A percentile compares a stretch with the other conserved stretches of the same genome.
Conservation (phyloP, 257 asterid species). For the Cruciata laevipes region DNA sequence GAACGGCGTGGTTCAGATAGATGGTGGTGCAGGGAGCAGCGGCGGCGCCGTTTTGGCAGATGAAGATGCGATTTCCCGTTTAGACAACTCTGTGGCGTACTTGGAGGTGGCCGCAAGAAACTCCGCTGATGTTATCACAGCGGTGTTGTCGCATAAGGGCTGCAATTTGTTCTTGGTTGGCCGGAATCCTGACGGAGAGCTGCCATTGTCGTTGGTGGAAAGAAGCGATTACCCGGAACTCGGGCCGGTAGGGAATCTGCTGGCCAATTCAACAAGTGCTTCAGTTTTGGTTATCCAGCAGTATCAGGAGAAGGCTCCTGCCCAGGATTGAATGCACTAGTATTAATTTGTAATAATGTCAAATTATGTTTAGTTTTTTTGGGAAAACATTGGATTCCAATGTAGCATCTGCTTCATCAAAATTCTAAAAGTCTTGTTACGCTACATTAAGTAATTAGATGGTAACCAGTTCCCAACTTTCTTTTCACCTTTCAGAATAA, state of each 20-base stretch:
- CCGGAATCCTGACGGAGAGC: constrained; percentile 31
- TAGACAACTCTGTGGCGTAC: constrained; percentile 24
- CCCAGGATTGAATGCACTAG: background rate
- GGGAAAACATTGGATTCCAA: background rate
- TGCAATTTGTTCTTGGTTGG: constrained; percentile 45
- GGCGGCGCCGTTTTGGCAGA: constrained; percentile 16
- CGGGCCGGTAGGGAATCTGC: constrained; percentile 36
- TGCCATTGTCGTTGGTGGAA: constrained; percentile 19
- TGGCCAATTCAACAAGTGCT: constrained; percentile 33
- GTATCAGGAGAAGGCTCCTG: constrained; percentile 10
- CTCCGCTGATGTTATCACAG: constrained; percentile 15
- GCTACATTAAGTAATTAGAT: background rate
- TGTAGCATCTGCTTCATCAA: background rate
- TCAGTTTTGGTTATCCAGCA: constrained; percentile 49
- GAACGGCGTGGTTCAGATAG: constrained; percentile 11
- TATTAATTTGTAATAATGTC: too few relatives aligned
- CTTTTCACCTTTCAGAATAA: background rate
- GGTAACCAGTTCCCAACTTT: too few relatives aligned
- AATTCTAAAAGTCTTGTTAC: background rate
- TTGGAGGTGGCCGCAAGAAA: constrained; percentile 19
- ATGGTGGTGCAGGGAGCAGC: constrained; percentile 16
- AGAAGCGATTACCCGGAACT: constrained; percentile 36
- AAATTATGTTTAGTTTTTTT: too few relatives aligned
- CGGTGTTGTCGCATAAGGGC: constrained; percentile 18
- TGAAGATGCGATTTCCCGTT: constrained; percentile 22